Evolutionary conservation across 352 stramenopile species (phyloP).

Genomic region (Hyaloperonospora brassicae): DNA sequence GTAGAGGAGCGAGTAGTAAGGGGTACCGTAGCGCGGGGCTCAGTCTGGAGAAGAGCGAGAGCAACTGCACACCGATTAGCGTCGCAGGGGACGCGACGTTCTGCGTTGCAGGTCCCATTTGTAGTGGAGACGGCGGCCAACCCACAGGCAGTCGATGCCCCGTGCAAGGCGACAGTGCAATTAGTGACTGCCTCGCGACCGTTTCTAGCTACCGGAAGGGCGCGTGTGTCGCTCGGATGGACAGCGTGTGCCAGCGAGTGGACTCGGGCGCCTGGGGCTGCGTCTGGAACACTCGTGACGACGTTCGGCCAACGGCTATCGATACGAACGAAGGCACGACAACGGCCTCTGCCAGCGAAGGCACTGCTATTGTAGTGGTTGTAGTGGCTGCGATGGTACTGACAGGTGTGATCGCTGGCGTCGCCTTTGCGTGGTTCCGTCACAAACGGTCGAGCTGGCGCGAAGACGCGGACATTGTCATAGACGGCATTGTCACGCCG

Average conservation of each 20-base stretch:
- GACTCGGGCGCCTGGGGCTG: conserved; percentile 50
- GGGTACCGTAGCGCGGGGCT: no score
- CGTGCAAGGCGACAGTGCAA: conserved; percentile 36
- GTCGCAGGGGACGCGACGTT: conserved; percentile 60
- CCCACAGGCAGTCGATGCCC: conserved; percentile 39
- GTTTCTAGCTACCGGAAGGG: conserved; percentile 35
- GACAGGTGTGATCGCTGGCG: conserved; percentile 5
- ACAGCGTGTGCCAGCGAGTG: conserved; percentile 41
- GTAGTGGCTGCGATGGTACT: conserved; percentile 5
- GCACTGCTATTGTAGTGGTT: background rate
- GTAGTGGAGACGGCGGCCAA: conserved; percentile 30
- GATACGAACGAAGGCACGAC: conserved; percentile 6
- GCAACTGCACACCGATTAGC: conserved; percentile 34
- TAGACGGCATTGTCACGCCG: no score
- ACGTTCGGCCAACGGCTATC: conserved; percentile 10
- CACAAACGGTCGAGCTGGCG: conserved; percentile 4
- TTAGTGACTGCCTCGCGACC: conserved; percentile 37
- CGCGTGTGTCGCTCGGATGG: conserved; percentile 37
- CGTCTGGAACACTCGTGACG: conserved; percentile 21
- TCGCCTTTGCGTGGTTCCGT: conserved; percentile 11
- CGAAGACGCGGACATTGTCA: no score
- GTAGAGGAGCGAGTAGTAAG: no score
- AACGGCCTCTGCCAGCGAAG: background rate
- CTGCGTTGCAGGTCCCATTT: conserved; percentile 42
- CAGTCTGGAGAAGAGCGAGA: background rate